Base-by-base conservation (phyloP, 2,329 filamentous ascomycete species). In the Claviceps africana region DNA sequence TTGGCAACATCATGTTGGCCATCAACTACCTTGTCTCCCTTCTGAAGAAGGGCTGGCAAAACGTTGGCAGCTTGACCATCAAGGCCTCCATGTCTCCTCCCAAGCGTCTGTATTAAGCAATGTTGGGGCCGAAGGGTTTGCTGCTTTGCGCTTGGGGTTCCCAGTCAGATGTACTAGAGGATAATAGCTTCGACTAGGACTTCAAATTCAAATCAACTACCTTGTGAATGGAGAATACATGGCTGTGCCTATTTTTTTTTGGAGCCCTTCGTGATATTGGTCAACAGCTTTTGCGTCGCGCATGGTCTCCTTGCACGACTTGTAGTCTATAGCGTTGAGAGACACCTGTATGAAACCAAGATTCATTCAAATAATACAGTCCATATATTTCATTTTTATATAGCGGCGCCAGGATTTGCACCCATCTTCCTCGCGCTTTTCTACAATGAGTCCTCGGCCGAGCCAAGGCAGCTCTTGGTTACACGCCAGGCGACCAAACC, bases 1-100 rank as follows among this genome's bases (percentile, higher is more conserved):
- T 98, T 64, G 86, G 82, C 71, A 98, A 98, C 86, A 90, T 97
- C 77, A 98, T 98, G 93, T 78, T 98, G 78, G 82, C 91, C 76
- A 97, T 98, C 85, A 98, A 98, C 87, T 98, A 98, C 84, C 85
- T 98, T 62, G 91, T 98, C 73, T 96, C 89, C 60, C 82, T 98
- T 65, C 81, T 98, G 72, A 98, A 98, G 89, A 98, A 98, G 88
- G 93, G 93, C 73, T 98, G 93, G 93, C 93, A 98, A 83, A 98
- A 98, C 83, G 93, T 98, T 69, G 93, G 93, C 72, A 93, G 86
- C 82, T 83, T 98, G 78, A 95, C 90, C 72, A 93, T 98, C 83
- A 98, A 98, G 88, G 93, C 93, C 77, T 87, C 87, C 79, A 98
- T 98, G 93, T 95, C 88, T 75, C 93, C 93, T 64, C 93, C 93